Evolutionary conservation across 768 basidiomycete species (phyloP), one percentile per base, ranked within the genome.

Genomic region (Candolleomyces eurysporus): DNA sequence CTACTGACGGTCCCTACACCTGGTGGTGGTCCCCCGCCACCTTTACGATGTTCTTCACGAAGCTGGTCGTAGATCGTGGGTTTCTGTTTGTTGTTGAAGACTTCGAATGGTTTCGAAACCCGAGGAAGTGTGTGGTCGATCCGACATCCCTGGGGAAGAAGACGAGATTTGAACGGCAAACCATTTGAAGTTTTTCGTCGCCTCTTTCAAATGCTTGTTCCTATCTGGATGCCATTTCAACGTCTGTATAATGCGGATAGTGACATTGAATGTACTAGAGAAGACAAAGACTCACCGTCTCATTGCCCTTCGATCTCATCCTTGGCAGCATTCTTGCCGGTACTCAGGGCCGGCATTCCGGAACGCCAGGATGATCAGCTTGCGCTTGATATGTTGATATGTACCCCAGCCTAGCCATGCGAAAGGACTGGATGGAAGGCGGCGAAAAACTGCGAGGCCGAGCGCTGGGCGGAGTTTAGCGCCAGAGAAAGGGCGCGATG

Each of bases 151-250:
- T 14, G n/a, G 22, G n/a, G 40, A 42, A 50, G 39, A 16, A 36
- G 51, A 22, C 16, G 51, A 30, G 14, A 13, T 26, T 32, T 42
- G 45, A n/a, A 3, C 6, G 68, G 79, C 26, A 45, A 89, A 94
- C 83, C 96, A 86, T 78, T 99, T 96, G 75, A 99, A 98, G 74
- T 91, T 96, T 72, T 84, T 82, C 2, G 85, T 88, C 0, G 96
- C 91, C 65, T 88, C 89, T 66, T 95, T 95, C 54, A 90, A 89
- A 30, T 92, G 91, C 58, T 77, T 77, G 69, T 97, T 96, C 43
- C 95, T 84, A 72, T 97, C 95, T 42, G 96, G 96, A 73, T 98
- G 96, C 89, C 92, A 92, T 84, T 92, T 94, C 72, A 97, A 73
- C 50, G 94, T 93, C 90, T 79, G 61, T 5, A 22, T 8, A n/a